phyloP scores from a whole-genome alignment of 257 asterid species.

The Forsythia viridissima region DNA sequence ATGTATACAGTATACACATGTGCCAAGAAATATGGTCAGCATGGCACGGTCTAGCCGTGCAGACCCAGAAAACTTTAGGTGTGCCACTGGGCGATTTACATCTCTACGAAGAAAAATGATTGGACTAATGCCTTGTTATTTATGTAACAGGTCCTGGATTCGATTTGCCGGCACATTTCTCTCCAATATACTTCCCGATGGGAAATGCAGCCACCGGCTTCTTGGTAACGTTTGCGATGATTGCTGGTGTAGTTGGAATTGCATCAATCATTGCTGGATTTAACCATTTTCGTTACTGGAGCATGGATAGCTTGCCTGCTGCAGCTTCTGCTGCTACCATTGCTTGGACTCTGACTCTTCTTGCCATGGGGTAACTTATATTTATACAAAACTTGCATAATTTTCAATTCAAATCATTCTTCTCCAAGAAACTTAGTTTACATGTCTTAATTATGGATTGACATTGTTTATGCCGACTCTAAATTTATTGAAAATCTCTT shows the following conservation, averaged over 20 bases:
- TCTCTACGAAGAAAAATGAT: background rate
- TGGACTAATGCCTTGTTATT: background rate
- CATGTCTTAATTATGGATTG: too few species aligned
- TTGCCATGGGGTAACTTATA: constrained; percentile 80
- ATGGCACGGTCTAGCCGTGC: too few species aligned
- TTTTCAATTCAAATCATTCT: too few species aligned
- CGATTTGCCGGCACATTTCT: constrained; percentile 75
- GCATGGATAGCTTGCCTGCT: constrained; percentile 53
- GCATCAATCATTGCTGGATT: constrained; percentile 67
- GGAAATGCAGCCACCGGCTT: constrained; percentile 97
- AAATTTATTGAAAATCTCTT: too few species aligned
- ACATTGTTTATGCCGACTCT: too few species aligned
- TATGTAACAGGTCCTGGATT: constrained; percentile 60
- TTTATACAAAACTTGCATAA: background rate
- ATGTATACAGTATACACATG: background rate
- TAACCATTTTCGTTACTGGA: constrained; percentile 67
- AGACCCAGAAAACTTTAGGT: background rate
- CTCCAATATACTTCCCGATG: constrained; percentile 84
- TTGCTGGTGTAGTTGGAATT: constrained; percentile 84
- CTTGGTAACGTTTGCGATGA: constrained; percentile 65
- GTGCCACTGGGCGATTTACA: too few species aligned
- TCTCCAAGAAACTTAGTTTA: too few species aligned
- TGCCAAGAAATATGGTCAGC: too few species aligned
- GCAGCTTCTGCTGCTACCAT: constrained; percentile 69
- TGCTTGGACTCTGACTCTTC: constrained; percentile 84